Evolutionary conservation across 805 yeast genomes (phyloP), one percentile per base, ranked within the genome.

Genomic region (Priceomyces castillae): DNA sequence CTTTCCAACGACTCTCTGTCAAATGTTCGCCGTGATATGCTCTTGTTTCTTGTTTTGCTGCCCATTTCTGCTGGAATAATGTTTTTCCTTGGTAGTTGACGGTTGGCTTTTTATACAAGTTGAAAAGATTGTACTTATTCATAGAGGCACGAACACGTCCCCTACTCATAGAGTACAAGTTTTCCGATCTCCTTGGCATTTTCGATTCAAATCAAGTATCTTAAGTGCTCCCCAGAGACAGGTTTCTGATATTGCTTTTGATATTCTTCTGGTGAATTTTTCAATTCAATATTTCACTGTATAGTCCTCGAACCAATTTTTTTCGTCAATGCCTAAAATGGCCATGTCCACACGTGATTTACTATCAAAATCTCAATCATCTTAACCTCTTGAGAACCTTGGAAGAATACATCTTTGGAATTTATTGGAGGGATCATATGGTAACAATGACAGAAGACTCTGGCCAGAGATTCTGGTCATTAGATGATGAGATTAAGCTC

Each of bases 11-110:
- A 15, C 79, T 71, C 62, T 94, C 99, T 1, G 92, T 86, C 43
- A 92, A 64, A 61, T 85, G 88, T 58, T 94, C 98, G 54, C 99
- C 99, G 62, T 92, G 99, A 64, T 92, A 92, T 1, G 92, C 84
- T 67, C 99, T 80, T 6, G 97, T 84, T 60, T 90, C 97, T 60
- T 81, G 84, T 64, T 94, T 92, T 40, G 97, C 84, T 5, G 76
- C 68, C 92, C 96, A 94, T 67, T 90, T 89, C 65, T 92, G 96
- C 66, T 88, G 96, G 67, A 76, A 94, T 46, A 88, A 71, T n/a
- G 95, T 80, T 65, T 78, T 78, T 3, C 81, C 74, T 48, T 73
- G 70, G 59, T 77, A 78, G 42, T 63, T 69, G 28, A 76, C 67
- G 47, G 73, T 74, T 37, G 80, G 74, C 64, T 84, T 86, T 73